Evolutionary conservation across 441 rosid genomes (phyloP).

Genomic region (Euphorbia schlechtendalii): DNA sequence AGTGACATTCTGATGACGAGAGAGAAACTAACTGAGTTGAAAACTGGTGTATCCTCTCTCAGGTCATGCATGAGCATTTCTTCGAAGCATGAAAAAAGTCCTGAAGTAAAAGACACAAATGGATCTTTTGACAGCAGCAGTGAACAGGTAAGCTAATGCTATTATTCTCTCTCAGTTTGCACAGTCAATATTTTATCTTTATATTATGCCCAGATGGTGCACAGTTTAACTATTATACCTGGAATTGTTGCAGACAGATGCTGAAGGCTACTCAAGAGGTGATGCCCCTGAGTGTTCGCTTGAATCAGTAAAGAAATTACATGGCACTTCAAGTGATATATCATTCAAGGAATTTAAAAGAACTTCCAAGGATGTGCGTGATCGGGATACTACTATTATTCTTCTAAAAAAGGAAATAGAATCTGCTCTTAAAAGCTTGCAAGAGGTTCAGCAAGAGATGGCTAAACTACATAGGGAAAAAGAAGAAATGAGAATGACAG

Average conservation of each 20-base stretch:
- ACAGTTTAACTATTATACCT: conserved; percentile 27
- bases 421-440: conserved; percentile 73
- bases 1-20: conserved; percentile 46
- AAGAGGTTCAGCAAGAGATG: conserved; percentile 72
- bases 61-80: conserved; percentile 49
- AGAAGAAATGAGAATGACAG: conserved; percentile 50
- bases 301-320: conserved; percentile 27
- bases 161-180: conserved; percentile 17
- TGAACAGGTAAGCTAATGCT: conserved; percentile 54
- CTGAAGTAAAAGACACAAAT: conserved; percentile 27
- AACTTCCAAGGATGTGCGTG: conserved; percentile 26
- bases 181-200: conserved; percentile 19
- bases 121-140: conserved; percentile 27
- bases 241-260: conserved; percentile 47
- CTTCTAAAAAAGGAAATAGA: conserved; percentile 77
- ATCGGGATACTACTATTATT: conserved; percentile 51
- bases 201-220: conserved; percentile 14
- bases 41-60: conserved; percentile 53
- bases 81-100: conserved; percentile 29
- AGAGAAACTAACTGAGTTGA: conserved; percentile 62
- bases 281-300: conserved; percentile 28
- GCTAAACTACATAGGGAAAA: conserved; percentile 53
- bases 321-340: conserved; percentile 24
- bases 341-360: conserved; percentile 23
- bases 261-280: conserved; percentile 29